Percentiles rank a stretch among this genome's conserved stretches.
These are phyloP conservation scores for Podosphaera aphanis DNA, from an alignment of 2,329 filamentous ascomycete species.

Conservation along the genomic window DNA sequence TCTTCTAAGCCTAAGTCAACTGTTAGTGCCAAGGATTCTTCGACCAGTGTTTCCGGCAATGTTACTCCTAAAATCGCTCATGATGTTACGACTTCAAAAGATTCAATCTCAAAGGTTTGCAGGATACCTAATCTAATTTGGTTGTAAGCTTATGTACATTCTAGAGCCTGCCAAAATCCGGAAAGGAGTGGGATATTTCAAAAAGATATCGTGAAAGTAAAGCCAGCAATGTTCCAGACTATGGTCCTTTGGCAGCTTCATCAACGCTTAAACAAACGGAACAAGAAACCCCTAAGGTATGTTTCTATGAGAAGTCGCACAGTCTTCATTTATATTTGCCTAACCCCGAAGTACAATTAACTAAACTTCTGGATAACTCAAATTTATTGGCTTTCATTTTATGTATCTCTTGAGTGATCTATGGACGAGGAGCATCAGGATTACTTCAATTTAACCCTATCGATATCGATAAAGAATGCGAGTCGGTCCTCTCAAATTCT, in stretches of 20 bases:
- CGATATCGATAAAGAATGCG: too few relatives aligned
- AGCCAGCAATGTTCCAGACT: conserved; percentile 48
- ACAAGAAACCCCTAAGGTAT: background rate
- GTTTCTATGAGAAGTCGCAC: background rate
- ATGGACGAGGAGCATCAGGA: too few relatives aligned
- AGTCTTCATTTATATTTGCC: background rate
- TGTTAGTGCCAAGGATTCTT: background rate
- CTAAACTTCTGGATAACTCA: background rate
- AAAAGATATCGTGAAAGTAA: conserved; percentile 25
- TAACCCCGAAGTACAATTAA: background rate
- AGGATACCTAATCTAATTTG: background rate
- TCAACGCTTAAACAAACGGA: background rate
- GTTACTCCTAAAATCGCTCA: background rate
- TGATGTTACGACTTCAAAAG: background rate
- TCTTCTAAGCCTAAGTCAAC: background rate
- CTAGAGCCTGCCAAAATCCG: background rate
- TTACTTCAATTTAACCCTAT: too few relatives aligned
- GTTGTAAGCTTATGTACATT: background rate
- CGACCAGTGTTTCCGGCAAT: background rate
- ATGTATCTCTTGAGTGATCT: too few relatives aligned
- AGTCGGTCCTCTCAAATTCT: too few relatives aligned
- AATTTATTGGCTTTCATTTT: background rate
- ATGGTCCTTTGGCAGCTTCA: background rate
- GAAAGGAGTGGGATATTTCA: background rate
- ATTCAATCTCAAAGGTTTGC: background rate